Conservation (phyloP, 768 basidiomycete species). For the Zangia roseola region DNA sequence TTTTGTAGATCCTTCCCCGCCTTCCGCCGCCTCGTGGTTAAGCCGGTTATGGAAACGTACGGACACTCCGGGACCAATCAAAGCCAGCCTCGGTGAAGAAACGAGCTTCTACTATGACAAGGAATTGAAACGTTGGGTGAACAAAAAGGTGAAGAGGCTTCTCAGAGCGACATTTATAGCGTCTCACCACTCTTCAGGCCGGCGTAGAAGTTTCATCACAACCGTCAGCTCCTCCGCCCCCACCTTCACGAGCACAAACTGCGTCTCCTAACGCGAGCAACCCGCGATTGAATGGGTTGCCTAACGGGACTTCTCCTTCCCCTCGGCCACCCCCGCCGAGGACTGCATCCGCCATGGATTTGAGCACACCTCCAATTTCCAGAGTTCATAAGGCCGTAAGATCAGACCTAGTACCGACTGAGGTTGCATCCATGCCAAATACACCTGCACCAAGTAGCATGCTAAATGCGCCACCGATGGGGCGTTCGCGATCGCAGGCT, state of each 20-base stretch:
- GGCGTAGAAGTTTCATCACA: slow-evolving; percentile 52
- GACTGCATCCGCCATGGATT: slow-evolving; percentile 64
- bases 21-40: slow-evolving; percentile 66
- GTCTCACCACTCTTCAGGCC: slow-evolving; percentile 39
- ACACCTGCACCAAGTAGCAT: slow-evolving; percentile 26
- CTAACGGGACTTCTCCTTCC: slow-evolving; percentile 13
- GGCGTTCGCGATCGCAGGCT: slow-evolving; percentile 50
- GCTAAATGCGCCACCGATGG: slow-evolving; percentile 38
- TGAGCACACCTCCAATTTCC: slow-evolving; percentile 50
- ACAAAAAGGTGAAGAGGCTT: slow-evolving; percentile 68
- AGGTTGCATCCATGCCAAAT: slow-evolving; percentile 34
- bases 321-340: slow-evolving; percentile 35
- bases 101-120: slow-evolving; percentile 90
- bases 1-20: slow-evolving; percentile 6
- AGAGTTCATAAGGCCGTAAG: slow-evolving; percentile 57
- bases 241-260: slow-evolving; percentile 84
- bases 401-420: slow-evolving; percentile 61
- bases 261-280: slow-evolving; percentile 66
- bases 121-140: slow-evolving; percentile 95
- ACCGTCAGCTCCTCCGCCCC: slow-evolving; percentile 59
- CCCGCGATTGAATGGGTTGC: slow-evolving; percentile 35
- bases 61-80: slow-evolving; percentile 70
- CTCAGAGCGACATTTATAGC: neutral
- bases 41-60: slow-evolving; percentile 76
- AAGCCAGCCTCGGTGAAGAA: slow-evolving; percentile 91